Percentiles rank a stretch among this genome's conserved stretches.
phyloP scores from a whole-genome alignment of 441 rosid genomes.

The Manihot esculenta region DNA sequence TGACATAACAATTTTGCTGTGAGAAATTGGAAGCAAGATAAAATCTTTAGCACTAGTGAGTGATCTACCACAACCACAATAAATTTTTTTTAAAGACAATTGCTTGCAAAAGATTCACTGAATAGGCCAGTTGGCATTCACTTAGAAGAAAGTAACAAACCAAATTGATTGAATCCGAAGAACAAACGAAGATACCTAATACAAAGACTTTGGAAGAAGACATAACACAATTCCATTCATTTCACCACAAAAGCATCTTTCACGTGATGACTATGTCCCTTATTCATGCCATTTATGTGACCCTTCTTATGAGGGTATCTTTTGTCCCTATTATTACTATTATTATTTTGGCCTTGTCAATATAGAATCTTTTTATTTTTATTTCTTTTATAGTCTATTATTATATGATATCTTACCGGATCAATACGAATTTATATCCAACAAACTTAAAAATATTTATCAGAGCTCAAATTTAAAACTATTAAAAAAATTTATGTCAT shows the following conservation, averaged over 20 bases:
- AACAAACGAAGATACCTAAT: constrained; percentile 26
- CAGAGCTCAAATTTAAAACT: too few species aligned
- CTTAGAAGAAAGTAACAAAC: constrained; percentile 27
- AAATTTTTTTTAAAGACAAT: too few species aligned
- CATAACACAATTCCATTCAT: constrained; percentile 35
- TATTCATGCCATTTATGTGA: constrained; percentile 26
- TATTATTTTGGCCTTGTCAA: background rate
- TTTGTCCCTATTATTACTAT: constrained; percentile 20
- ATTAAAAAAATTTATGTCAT: too few species aligned
- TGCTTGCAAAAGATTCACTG: constrained; percentile 30
- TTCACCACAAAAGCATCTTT: constrained; percentile 48
- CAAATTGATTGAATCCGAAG: constrained; percentile 36
- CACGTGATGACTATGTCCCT: constrained; percentile 53
- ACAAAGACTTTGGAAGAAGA: constrained; percentile 29
- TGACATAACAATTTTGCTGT: background rate
- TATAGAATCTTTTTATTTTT: constrained; percentile 39
- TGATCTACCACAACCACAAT: background rate
- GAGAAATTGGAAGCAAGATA: background rate
- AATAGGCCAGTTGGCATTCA: constrained; percentile 24
- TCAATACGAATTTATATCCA: too few species aligned
- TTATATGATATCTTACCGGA: too few species aligned
- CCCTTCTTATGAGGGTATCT: constrained; percentile 27
- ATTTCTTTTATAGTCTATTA: too few species aligned
- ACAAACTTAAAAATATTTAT: too few species aligned
- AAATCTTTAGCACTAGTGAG: constrained; percentile 15